Percentiles rank a stretch among this genome's conserved stretches.
These are phyloP conservation scores for Diphasiastrum complanatum DNA, from an alignment of 83 land plant species.

Conservation along the genomic window DNA sequence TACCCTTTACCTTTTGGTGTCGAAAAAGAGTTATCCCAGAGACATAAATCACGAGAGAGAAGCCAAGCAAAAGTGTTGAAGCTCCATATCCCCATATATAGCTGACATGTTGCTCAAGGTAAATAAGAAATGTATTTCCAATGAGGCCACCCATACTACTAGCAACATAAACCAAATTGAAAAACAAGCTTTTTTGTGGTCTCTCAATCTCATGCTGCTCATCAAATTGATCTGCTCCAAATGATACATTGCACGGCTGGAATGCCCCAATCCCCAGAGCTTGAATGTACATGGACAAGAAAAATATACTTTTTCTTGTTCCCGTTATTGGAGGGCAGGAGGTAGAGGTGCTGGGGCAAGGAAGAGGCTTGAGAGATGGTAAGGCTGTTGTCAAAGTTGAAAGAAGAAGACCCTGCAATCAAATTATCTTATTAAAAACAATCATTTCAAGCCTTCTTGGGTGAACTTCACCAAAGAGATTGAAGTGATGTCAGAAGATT, in stretches of 20 bases:
- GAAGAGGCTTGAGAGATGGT: too few species aligned
- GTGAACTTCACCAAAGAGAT: too few species aligned
- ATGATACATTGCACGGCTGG: constrained; percentile 71
- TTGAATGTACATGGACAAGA: constrained; percentile 18
- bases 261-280: constrained; percentile 37
- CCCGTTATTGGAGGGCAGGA: too few species aligned
- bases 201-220: constrained; percentile 39
- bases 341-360: too few species aligned
- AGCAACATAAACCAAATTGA: constrained; percentile 81
- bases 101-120: constrained; percentile 54
- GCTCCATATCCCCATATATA: constrained; percentile 73
- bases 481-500: too few species aligned
- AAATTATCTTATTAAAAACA: too few species aligned
- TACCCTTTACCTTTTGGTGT: constrained; percentile 20
- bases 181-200: constrained; percentile 45
- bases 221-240: constrained; percentile 79
- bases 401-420: too few species aligned
- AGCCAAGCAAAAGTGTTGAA: constrained; percentile 43
- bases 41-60: constrained; percentile 31
- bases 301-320: too few species aligned
- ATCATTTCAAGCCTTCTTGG: too few species aligned
- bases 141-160: constrained; percentile 58
- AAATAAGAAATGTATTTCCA: constrained; percentile 55
- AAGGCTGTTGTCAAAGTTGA: too few species aligned
- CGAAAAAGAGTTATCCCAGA: constrained; percentile 39